phyloP scores from a whole-genome alignment of 2,329 filamentous ascomycete genomes.

The Trichoderma sp. region DNA sequence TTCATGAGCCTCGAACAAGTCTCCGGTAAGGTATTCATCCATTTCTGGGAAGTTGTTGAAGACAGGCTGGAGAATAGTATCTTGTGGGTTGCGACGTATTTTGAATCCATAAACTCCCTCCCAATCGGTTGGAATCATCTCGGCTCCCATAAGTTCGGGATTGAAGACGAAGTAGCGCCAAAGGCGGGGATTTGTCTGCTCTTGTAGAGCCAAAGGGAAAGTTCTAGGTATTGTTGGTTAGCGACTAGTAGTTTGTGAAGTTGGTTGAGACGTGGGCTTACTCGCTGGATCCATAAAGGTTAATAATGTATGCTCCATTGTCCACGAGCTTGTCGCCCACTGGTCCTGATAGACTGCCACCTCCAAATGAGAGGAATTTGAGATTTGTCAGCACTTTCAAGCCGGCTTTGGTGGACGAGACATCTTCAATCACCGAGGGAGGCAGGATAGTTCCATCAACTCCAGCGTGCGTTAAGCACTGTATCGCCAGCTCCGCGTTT shows the following conservation, averaged over 20 bases:
- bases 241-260: not conserved
- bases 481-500: not conserved
- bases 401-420: not conserved
- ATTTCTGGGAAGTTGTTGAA: slow-evolving; percentile 40
- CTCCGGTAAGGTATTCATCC: slow-evolving; percentile 40
- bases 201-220: not conserved
- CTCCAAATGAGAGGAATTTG: not conserved
- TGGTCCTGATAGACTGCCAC: not conserved
- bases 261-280: not conserved
- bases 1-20: slow-evolving; percentile 41
- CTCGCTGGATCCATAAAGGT: not conserved
- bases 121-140: not conserved
- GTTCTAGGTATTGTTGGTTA: not conserved
- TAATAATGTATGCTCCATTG: not conserved
- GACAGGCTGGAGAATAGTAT: slow-evolving; percentile 27
- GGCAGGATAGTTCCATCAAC: not conserved
- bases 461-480: not conserved
- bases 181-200: not conserved
- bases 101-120: not conserved
- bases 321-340: not conserved
- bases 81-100: not conserved
- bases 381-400: not conserved
- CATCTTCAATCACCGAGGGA: not conserved
- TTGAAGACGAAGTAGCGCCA: not conserved
- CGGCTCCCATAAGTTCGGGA: not conserved